Evolutionary conservation across 805 yeast genomes (phyloP).

Genomic region (Yamadazyma takamatsuzukensis): DNA sequence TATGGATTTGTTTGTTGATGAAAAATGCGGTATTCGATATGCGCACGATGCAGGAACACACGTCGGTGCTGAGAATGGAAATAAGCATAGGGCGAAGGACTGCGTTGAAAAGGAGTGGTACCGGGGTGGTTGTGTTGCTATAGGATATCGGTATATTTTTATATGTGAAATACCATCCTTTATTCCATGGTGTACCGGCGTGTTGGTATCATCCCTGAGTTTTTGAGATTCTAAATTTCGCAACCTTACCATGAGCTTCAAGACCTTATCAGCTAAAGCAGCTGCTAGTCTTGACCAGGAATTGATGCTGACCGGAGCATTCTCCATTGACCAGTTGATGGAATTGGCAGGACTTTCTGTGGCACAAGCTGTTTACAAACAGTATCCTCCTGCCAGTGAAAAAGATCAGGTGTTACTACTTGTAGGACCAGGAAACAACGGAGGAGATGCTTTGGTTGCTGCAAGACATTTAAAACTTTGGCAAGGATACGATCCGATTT

Average conservation of each 20-base stretch:
- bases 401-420: constrained; percentile 55
- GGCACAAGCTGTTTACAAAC: constrained; percentile 74
- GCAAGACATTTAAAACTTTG: constrained; percentile 83
- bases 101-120: too few species aligned
- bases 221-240: too few species aligned
- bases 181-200: too few species aligned
- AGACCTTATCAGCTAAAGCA: constrained; percentile 36
- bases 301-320: constrained; percentile 80
- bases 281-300: constrained; percentile 84
- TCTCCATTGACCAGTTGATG: constrained; percentile 86
- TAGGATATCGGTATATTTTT: too few species aligned
- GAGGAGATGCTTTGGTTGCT: constrained; percentile 96
- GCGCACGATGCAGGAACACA: constrained; percentile 1
- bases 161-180: too few species aligned
- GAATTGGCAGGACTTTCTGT: constrained; percentile 95
- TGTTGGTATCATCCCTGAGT: too few species aligned
- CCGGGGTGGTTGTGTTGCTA: too few species aligned
- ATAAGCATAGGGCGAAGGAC: too few species aligned
- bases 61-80: too few species aligned
- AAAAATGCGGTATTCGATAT: too few species aligned
- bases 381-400: constrained; percentile 53
- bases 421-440: constrained; percentile 95
- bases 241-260: constrained; percentile 13
- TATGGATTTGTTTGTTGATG: too few species aligned
- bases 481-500: constrained; percentile 66